Evolutionary conservation across 768 basidiomycete species (phyloP), one percentile per base, ranked within the genome.

Genomic region (Phaeolepiota aurea): DNA sequence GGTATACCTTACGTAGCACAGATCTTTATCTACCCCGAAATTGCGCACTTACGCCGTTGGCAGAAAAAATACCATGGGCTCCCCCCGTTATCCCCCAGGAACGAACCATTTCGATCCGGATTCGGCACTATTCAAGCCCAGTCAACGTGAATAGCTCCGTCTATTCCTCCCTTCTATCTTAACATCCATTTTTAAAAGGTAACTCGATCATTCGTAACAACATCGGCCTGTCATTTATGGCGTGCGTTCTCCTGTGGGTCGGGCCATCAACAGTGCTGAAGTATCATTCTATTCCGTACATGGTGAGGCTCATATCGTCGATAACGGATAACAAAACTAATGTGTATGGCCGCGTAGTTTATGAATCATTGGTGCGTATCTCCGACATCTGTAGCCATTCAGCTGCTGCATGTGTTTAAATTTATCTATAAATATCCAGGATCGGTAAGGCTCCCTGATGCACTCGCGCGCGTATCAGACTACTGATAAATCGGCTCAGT

Each of bases 401-500:
- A 16, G 13, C 20, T 19, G 12, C 38, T n/a, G n/a, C 15, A 35
- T n/a, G 12, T 35, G 33, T 9, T 35, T 35, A 16, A 19, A n/a
- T n/a, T n/a, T n/a, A 15, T 19, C 33, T 16, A 19, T 35, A 7
- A 16, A 14, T 5, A 9, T 35, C 7, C 16, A 35, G 33, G 33
- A 35, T 35, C 9, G 33, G 33, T 35, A 16, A 35, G 33, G 7
- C 15, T 15, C 23, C 32, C 14, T 22, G 5, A n/a, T 31, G 20
- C 20, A 32, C 15, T 9, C 38, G 44, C 44, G 20, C 37, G 23
- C 28, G n/a, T n/a, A 20, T n/a, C 32, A 35, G 21, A 21, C 33
- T 13, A 20, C 40, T 38, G 20, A 20, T 25, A 37, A 7, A 37
- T 33, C 5, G 36, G 12, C 22, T 50, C 55, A 65, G 68, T 73